phyloP scores from a whole-genome alignment of 441 rosid genomes.

The Jatropha multifida region DNA sequence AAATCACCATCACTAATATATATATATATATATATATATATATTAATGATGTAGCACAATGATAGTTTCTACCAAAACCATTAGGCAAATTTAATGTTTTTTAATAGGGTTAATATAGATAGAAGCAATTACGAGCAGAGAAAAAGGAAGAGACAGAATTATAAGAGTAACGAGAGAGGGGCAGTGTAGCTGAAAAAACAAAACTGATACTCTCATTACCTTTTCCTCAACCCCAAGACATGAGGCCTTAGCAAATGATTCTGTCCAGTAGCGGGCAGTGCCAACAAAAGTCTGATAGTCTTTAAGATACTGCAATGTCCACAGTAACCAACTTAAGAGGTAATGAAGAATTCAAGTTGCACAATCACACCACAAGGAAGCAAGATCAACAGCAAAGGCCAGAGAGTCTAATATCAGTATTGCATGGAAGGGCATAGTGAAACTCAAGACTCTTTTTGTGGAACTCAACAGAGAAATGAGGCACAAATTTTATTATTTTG shows the following conservation, averaged over 20 bases:
- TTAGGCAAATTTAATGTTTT: too few relatives aligned
- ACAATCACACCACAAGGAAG: neutral
- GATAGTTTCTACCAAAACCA: neutral
- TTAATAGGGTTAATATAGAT: too few relatives aligned
- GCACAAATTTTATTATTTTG: neutral
- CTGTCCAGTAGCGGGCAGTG: conserved; percentile 99
- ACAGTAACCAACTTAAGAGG: conserved; percentile 6
- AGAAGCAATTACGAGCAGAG: too few relatives aligned
- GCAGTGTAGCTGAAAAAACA: neutral
- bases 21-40: neutral
- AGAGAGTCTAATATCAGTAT: too few relatives aligned
- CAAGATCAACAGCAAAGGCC: neutral
- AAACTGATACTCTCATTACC: conserved; percentile 36
- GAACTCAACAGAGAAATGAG: too few relatives aligned
- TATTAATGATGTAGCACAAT: too few relatives aligned
- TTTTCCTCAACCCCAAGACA: conserved; percentile 77
- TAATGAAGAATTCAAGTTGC: neutral
- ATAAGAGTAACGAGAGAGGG: neutral
- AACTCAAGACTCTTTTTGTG: neutral
- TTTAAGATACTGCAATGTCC: conserved; percentile 66
- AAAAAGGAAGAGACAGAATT: too few relatives aligned
- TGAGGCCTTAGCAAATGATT: conserved; percentile 80
- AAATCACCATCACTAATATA: neutral
- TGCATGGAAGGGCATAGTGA: neutral
- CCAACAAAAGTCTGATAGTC: conserved; percentile 79